Evolutionary conservation across 1,284 basidiomycete genomes (phyloP).

Genomic region (Cystobasidium slooffiae): DNA sequence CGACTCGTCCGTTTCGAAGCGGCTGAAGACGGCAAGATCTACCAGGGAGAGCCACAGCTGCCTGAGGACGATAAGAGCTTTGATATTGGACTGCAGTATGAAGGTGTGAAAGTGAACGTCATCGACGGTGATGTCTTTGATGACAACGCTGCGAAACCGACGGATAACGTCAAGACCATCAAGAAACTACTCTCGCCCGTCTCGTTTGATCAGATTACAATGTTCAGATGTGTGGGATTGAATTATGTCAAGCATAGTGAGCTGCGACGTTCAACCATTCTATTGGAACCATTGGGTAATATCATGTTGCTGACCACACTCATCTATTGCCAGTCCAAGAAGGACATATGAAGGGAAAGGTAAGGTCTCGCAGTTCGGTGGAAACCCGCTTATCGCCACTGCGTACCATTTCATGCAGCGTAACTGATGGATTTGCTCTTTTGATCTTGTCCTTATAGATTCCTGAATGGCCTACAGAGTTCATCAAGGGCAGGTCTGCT

Average conservation of each 20-base stretch:
- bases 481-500: conserved; percentile 43
- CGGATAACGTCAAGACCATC: conserved; percentile 35
- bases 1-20: conserved; percentile 41
- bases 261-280: not conserved
- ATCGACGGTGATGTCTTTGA: conserved; percentile 30
- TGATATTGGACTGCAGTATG: conserved; percentile 34
- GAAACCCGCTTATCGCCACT: not conserved
- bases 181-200: conserved; percentile 42
- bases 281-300: not conserved
- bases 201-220: conserved; percentile 39
- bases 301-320: not conserved
- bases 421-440: not conserved
- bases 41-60: conserved; percentile 39
- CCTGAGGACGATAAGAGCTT: conserved; percentile 18
- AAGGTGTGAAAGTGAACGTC: conserved; percentile 36
- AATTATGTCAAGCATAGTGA: conserved; percentile 43
- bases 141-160: conserved; percentile 18
- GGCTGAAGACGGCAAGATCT: conserved; percentile 39
- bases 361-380: not conserved
- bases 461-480: conserved; percentile 41
- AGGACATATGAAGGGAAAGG: conserved; percentile 39
- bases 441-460: not conserved
- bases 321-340: conserved; percentile 21
- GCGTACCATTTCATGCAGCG: not conserved
- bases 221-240: conserved; percentile 38